Conservation (phyloP, 495 filamentous ascomycete genomes). For the Penicillium bialowiezense region DNA sequence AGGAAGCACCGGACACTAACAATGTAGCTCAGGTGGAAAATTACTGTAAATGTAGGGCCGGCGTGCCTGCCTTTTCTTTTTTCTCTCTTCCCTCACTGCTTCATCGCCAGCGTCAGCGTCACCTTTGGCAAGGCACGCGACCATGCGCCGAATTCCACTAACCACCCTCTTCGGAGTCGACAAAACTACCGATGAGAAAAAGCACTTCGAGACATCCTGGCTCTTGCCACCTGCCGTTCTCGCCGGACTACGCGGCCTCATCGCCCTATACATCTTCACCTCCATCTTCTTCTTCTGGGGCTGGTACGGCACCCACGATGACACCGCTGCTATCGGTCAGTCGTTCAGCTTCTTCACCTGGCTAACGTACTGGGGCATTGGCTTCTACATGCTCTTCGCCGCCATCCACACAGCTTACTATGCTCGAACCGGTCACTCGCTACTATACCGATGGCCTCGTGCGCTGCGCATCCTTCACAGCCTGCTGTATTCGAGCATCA, state of each 20-base stretch:
- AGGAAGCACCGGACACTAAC: not conserved
- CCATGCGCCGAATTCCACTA: conserved; percentile 20
- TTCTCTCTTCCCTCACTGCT: not conserved
- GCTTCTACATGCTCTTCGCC: conserved; percentile 69
- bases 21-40: too few species aligned
- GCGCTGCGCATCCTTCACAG: conserved; percentile 62
- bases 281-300: conserved; percentile 66
- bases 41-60: too few species aligned
- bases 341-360: conserved; percentile 80
- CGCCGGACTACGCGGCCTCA: conserved; percentile 53
- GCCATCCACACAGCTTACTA: conserved; percentile 67
- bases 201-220: conserved; percentile 76
- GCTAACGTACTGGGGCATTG: conserved; percentile 75
- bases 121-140: not conserved
- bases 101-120: not conserved
- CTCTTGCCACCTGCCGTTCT: conserved; percentile 62
- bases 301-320: conserved; percentile 48
- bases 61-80: not conserved
- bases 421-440: conserved; percentile 49
- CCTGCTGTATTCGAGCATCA: conserved; percentile 63
- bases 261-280: conserved; percentile 70
- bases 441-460: conserved; percentile 60
- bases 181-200: conserved; percentile 50
- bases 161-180: conserved; percentile 28
- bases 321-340: conserved; percentile 38